These are phyloP conservation scores for Amoebophrya sp. DNA, from an alignment of 169 alveolate species.

Conservation along the genomic window DNA sequence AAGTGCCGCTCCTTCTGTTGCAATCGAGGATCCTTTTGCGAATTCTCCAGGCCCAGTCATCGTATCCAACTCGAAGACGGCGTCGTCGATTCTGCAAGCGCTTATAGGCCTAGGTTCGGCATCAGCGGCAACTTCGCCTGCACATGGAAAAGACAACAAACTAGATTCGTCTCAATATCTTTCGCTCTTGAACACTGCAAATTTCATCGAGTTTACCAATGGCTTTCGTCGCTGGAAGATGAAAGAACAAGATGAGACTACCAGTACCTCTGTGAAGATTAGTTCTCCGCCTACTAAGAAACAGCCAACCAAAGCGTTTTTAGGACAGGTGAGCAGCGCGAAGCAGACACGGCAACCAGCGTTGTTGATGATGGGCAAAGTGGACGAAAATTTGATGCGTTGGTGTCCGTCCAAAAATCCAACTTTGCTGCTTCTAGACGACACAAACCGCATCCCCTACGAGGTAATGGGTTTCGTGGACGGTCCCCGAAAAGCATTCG, in stretches of 20 bases:
- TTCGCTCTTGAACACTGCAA: too few relatives aligned
- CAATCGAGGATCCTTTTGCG: background rate
- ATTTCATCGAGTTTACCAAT: background rate
- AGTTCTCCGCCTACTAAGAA: background rate
- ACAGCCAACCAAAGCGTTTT: background rate
- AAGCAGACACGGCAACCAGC: background rate
- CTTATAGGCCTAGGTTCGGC: too few relatives aligned
- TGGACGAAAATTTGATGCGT: background rate
- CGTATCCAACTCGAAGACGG: background rate
- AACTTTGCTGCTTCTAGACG: background rate
- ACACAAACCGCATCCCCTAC: background rate
- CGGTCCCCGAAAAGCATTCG: background rate
- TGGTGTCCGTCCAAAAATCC: background rate
- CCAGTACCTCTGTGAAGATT: too few relatives aligned
- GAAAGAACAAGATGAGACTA: too few relatives aligned
- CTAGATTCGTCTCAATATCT: too few relatives aligned
- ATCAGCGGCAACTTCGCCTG: too few relatives aligned
- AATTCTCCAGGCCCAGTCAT: background rate
- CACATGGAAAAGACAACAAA: too few relatives aligned
- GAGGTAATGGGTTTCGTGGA: background rate
- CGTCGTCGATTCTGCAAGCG: too few relatives aligned
- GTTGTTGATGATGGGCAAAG: background rate
- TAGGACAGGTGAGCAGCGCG: background rate
- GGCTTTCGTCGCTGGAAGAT: too few relatives aligned
- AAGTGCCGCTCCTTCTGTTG: background rate